Conservation (phyloP, 441 rosid genomes). For the Kokia cookei region DNA sequence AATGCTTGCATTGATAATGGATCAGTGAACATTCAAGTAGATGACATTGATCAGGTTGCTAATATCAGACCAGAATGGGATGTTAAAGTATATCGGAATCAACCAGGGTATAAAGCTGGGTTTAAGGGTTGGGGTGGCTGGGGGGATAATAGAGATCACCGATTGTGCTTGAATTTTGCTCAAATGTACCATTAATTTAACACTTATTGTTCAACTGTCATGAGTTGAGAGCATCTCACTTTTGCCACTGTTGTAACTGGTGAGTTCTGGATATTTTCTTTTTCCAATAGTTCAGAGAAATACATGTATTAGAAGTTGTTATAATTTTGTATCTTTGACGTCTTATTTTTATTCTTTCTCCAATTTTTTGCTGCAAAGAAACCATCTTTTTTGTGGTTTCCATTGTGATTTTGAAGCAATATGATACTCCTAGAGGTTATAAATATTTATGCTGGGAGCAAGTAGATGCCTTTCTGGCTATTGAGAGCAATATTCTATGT, state of each 20-base stretch:
- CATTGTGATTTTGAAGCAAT: background rate
- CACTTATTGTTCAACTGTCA: slow-evolving; percentile 10
- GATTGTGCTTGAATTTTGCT: slow-evolving; percentile 73
- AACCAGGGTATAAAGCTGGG: slow-evolving; percentile 90
- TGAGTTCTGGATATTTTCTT: slow-evolving; percentile 4
- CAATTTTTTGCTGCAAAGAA: background rate
- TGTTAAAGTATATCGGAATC: slow-evolving; percentile 45
- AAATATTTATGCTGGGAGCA: background rate
- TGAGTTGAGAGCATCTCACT: slow-evolving; percentile 10
- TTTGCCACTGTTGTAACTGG: slow-evolving; percentile 13
- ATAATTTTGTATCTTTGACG: background rate
- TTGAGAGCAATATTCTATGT: background rate
- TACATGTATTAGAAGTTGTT: background rate
- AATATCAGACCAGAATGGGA: slow-evolving; percentile 69
- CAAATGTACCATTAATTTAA: slow-evolving; percentile 44
- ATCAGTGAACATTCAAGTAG: slow-evolving; percentile 44
- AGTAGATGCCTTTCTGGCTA: background rate
- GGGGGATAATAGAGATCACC: slow-evolving; percentile 83
- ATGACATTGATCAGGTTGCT: slow-evolving; percentile 50
- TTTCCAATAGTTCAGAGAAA: background rate
- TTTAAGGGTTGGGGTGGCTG: slow-evolving; percentile 99
- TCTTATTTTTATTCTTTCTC: background rate
- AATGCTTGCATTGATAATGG: slow-evolving; percentile 79
- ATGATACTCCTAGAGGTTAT: background rate
- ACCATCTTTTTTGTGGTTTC: background rate